Base-by-base conservation (phyloP, 768 basidiomycete genomes). In the Rhodotorula toruloides region DNA sequence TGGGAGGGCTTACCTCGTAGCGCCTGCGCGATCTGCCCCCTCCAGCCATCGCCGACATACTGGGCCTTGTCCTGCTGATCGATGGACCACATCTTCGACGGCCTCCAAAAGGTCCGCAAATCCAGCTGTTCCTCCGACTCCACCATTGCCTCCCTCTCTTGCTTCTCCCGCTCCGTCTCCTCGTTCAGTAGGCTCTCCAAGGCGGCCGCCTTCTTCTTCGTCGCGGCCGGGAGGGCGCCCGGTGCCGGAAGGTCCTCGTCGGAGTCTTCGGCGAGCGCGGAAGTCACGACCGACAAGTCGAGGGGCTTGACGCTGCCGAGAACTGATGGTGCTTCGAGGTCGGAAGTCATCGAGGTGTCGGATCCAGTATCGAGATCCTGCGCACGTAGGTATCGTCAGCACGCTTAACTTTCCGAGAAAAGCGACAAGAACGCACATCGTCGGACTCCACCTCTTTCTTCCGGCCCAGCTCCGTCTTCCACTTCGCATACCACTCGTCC, bases 221-320 rank as follows among this genome's bases (percentile, higher is more conserved):
- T 49, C 37, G 37, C 25, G 39, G 44, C 44, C 16, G 25, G 25
- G 10, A 19, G 11, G 44, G 54, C 43, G 29, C 29, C 47, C 29
- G 65, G 65, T 19, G 58, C 59, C 32, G 47, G 54, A 4, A 66
- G 59, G 39, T 60, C 58, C 37, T 66, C 65, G 48, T 57, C 62
- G 31, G 54, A 50, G 16, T 22, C 31, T 19, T 49, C 47, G 36
- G 44, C 43, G 12, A 58, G 46, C 4, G 58, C 58, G 36, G 16
- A 19, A 9, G 27, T 5, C n/a, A 49, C 58, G 13, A 22, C n/a
- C 9, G 31, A 46, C 29, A 46, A 32, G 44, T 47, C 44, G 56
- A 34, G n/a, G 2, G 55, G 19, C 42, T 44, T 56, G 55, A 44
- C 7, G 27, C 8, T 16, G 17, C 29, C 13, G 8, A 56, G 55